phyloP scores from a whole-genome alignment of 2,329 filamentous ascomycete genomes.

The Scytalidium sp. region DNA sequence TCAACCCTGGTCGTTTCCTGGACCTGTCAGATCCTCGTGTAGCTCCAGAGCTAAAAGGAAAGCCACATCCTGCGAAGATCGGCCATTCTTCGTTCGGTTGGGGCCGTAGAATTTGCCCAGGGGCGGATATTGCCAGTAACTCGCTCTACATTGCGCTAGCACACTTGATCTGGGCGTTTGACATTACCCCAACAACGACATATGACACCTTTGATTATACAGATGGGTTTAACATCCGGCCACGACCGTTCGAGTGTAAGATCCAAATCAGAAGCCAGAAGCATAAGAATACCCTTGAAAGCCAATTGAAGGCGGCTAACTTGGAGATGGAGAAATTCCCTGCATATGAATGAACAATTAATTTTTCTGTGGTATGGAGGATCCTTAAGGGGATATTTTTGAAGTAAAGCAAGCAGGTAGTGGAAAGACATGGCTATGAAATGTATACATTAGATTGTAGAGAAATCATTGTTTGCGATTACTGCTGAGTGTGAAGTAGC shows the following conservation, averaged over 20 bases:
- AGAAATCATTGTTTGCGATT: background rate
- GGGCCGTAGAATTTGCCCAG: conserved; percentile 51
- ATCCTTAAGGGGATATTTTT: too few species aligned
- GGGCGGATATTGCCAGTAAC: conserved; percentile 51
- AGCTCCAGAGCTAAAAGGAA: conserved; percentile 12
- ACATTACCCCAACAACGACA: conserved; percentile 20
- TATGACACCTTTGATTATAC: conserved; percentile 22
- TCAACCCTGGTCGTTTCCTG: conserved; percentile 40
- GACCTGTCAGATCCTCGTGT: conserved; percentile 24
- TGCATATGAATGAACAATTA: conserved; percentile 10
- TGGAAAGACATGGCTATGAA: background rate
- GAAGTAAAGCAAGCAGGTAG: too few species aligned
- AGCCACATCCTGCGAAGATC: conserved; percentile 18
- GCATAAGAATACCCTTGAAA: conserved; percentile 28
- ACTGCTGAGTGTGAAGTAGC: too few species aligned
- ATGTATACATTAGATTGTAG: background rate
- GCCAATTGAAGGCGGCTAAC: conserved; percentile 26
- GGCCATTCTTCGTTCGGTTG: conserved; percentile 33
- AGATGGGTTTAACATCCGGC: conserved; percentile 32
- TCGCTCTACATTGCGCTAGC: conserved; percentile 45
- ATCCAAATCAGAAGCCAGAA: conserved; percentile 27
- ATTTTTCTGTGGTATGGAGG: too few species aligned
- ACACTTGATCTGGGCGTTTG: conserved; percentile 52
- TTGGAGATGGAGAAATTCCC: conserved; percentile 20
- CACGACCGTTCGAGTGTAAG: conserved; percentile 29